phyloP scores from a whole-genome alignment of 202 grass and related monocot species.

The Zoysia matrella region DNA sequence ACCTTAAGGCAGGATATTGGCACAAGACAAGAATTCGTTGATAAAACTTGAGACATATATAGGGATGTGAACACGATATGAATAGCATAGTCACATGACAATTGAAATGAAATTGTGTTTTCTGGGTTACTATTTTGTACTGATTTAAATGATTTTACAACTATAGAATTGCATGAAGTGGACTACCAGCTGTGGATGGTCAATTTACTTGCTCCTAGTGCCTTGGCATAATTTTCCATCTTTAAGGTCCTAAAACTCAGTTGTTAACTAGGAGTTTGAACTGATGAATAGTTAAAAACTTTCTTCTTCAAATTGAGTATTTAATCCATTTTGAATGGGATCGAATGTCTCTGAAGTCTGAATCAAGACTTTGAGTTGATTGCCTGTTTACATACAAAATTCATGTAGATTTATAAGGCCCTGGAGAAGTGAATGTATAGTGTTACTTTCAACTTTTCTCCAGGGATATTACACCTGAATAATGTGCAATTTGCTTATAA shows the following conservation, averaged over 20 bases:
- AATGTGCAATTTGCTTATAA: not conserved
- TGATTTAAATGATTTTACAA: not conserved
- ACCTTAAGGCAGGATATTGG: not conserved
- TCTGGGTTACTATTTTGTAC: not conserved
- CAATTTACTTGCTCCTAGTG: not conserved
- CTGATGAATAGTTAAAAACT: not conserved
- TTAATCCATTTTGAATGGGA: not conserved
- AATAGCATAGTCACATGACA: not conserved
- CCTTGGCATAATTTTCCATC: not conserved
- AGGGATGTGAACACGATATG: not conserved
- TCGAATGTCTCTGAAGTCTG: not conserved
- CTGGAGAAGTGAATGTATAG: not conserved
- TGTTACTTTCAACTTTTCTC: not conserved
- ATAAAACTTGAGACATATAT: too few species aligned
- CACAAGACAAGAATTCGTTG: not conserved
- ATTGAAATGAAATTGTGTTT: not conserved
- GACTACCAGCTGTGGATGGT: not conserved
- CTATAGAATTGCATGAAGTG: not conserved
- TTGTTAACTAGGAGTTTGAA: not conserved
- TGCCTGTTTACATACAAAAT: constrained; percentile 7
- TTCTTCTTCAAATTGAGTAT: not conserved
- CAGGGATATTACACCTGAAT: not conserved
- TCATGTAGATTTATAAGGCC: not conserved
- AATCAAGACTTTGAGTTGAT: not conserved
- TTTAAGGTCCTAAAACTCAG: not conserved